Evolutionary conservation across 306 rosid species (phyloP).

Genomic region (Vachellia collinsii): DNA sequence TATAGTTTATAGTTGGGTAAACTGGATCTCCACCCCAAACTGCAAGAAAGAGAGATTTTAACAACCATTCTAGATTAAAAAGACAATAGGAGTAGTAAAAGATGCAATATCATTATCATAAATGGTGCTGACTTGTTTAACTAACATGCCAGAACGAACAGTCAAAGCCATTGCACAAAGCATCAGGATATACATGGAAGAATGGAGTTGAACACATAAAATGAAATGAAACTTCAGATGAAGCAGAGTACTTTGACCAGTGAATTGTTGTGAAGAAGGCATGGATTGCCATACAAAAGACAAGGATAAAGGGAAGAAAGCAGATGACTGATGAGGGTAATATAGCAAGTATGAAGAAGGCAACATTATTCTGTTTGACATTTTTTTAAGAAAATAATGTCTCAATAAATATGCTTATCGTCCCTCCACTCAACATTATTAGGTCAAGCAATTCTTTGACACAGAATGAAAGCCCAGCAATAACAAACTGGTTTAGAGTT

Average conservation of each 20-base stretch:
- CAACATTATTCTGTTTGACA: slow-evolving; percentile 5
- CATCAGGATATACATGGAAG: slow-evolving; percentile 14
- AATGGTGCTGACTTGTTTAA: slow-evolving; percentile 32
- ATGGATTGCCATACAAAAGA: background rate
- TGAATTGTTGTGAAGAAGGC: slow-evolving; percentile 21
- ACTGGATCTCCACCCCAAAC: slow-evolving; percentile 99
- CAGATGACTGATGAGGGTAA: background rate
- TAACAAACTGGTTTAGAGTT: background rate
- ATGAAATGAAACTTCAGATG: background rate
- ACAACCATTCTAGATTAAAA: slow-evolving; percentile 25
- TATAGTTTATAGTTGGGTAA: slow-evolving; percentile 93
- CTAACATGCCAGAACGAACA: background rate
- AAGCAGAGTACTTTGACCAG: slow-evolving; percentile 5
- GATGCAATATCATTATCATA: slow-evolving; percentile 15
- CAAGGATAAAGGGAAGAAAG: slow-evolving; percentile 12
- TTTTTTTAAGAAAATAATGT: background rate
- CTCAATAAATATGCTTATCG: background rate
- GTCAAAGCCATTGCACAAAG: slow-evolving; percentile 18
- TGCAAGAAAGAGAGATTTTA: slow-evolving; percentile 46
- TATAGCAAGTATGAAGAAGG: slow-evolving; percentile 2
- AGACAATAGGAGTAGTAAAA: background rate
- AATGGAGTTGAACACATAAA: slow-evolving; percentile 1
- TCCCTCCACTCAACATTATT: background rate
- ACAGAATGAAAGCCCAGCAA: background rate
- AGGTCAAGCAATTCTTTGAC: background rate